Base-by-base conservation (phyloP, 768 basidiomycete species). In the Lentinula sp. region DNA sequence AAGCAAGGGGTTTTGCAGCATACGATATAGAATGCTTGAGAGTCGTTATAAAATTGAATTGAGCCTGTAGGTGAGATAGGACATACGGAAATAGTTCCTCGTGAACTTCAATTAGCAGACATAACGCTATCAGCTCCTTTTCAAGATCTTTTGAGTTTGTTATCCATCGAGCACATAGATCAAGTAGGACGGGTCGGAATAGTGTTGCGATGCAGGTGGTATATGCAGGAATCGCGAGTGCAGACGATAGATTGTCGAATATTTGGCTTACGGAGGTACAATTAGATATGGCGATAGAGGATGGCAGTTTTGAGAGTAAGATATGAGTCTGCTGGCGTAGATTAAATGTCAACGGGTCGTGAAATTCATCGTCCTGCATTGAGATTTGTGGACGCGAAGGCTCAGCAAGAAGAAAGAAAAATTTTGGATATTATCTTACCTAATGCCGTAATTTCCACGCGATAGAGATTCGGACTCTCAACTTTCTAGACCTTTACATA, bases 151-250 rank as follows among this genome's bases (percentile, higher is more conserved):
- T 72, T 41, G 77, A 66, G 18, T 77, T 74, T n/a, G 87, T 76
- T 45, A 95, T 69, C 93, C 93, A 97, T 67, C 90, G 74, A 3
- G 90, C 90, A 67, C 87, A 87, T 28, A 98, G 74, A 71, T 96
- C 91, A 32, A 89, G 66, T 42, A 93, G 71, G 57, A 98, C 72
- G 3, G 95, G 95, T 63, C 89, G 77, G 73, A 90, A 98, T 10
- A 81, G 64, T 6, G 74, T 77, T 18, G 89, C 84, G 62, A 98
- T 77, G 12, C 76, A 67, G 35, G 81, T 67, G 0, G 93, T 93
- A 46, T 88, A 79, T 10, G 83, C 78, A 8, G 90, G 87, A 16
- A 77, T 69, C 0, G 83, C 75, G 13, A 94, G 78, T 7, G 90
- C 72, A 35, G 74, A 69, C 5, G 93, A 89, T 41, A 95, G 73